These are phyloP conservation scores for Pseudogymnoascus verrucosus DNA, from an alignment of 2,329 filamentous ascomycete genomes.

Conservation along the genomic window DNA sequence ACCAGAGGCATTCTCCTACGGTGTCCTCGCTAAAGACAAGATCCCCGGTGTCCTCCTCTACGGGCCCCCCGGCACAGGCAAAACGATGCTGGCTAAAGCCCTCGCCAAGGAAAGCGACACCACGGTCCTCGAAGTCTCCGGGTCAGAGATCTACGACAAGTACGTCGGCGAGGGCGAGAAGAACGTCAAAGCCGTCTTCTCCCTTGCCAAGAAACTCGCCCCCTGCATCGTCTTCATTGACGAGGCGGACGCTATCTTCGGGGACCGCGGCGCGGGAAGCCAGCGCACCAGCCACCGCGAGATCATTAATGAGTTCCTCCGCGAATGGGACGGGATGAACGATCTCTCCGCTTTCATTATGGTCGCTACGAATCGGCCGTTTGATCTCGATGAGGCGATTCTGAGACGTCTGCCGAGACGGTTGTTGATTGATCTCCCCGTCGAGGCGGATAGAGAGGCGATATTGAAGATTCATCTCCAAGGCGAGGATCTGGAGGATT, in stretches of 20 bases:
- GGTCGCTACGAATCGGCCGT: constrained; percentile 93
- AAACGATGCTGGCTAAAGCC: constrained; percentile 62
- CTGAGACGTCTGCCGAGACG: constrained; percentile 67
- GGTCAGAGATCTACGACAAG: constrained; percentile 90
- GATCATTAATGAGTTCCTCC: constrained; percentile 91
- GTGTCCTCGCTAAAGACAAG: constrained; percentile 81
- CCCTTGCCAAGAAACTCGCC: constrained; percentile 79
- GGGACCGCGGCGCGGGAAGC: constrained; percentile 58
- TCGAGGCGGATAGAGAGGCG: constrained; percentile 54
- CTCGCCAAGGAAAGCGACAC: constrained; percentile 61
- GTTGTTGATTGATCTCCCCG: constrained; percentile 65
- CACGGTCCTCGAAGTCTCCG: constrained; percentile 78
- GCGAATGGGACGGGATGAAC: constrained; percentile 89
- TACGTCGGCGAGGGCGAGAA: constrained; percentile 96
- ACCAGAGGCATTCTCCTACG: constrained; percentile 93
- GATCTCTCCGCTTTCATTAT: constrained; percentile 88
- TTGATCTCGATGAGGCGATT: constrained; percentile 86
- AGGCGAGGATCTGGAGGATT: constrained; percentile 53
- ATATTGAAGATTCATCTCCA: constrained; percentile 66
- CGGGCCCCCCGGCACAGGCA: constrained; percentile 75
- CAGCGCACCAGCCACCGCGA: constrained; percentile 71
- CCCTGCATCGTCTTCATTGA: constrained; percentile 96
- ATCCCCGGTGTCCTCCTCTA: constrained; percentile 86
- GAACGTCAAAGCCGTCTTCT: constrained; percentile 88
- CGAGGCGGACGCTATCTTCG: constrained; percentile 89